Base-by-base conservation (phyloP, 2,329 filamentous ascomycete genomes). In the Cucurbitaria berberidis region DNA sequence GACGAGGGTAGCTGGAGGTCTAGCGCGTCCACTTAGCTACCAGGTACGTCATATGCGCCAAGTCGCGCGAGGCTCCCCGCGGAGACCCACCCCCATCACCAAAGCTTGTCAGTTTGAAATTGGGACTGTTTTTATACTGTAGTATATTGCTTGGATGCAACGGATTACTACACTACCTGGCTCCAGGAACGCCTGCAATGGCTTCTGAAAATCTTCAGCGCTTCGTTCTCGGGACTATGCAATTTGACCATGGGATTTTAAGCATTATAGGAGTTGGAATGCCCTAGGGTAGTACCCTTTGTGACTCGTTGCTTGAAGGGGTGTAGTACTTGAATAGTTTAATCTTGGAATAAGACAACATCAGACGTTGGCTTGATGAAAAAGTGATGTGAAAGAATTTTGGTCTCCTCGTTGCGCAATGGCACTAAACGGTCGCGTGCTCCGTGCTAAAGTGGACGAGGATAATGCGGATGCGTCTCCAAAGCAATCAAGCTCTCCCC, bases 401-500 rank as follows among this genome's bases (percentile, higher is more conserved):
- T n/a, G n/a, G 35, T 11, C 5, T 38, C 9, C 35, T 21, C 27
- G 8, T 30, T 34, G 30, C 4, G 30, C 30, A 34, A 34, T n/a
- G 5, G 13, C 13, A n/a, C 16, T 4, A 16, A 15, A 34, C n/a
- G 13, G 30, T n/a, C 11, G 30, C 30, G 30, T 16, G 30, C 13
- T 34, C 13, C 30, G 30, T 16, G 30, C 13, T 34, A 15, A n/a
- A 15, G 15, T 34, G 4, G 15, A 34, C 30, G 13, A 34, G 30
- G 19, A 39, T 5, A 26, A 26, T n/a, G 15, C 19, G 36, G 36
- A 21, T 45, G 42, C 16, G 21, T 36, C 21, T n/a, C n/a, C 41
- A 41, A 41, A 45, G 39, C 42, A 54, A 59, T 50, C 57, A 70
- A 71, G 67, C 66, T 69, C 69, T 70, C 68, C 68, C 68, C 68